Percentiles rank a stretch among this genome's conserved stretches.
phyloP scores from a whole-genome alignment of 2,329 filamentous ascomycete genomes.

The Alternaria triticimaculans region DNA sequence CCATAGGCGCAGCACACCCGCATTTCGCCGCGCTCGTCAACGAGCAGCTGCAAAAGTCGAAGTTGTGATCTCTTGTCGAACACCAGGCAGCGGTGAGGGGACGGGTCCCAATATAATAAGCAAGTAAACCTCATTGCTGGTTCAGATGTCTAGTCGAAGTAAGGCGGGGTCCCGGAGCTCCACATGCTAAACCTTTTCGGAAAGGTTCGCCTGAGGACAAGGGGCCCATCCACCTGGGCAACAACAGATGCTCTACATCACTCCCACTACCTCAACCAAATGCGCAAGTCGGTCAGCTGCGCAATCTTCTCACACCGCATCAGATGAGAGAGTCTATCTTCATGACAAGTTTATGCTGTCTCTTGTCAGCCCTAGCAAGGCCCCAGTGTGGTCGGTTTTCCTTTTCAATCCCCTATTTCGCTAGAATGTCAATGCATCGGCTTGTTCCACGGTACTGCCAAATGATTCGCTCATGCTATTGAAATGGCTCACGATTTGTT shows the following conservation, averaged over 20 bases:
- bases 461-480: not conserved
- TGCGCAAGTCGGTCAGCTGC: not conserved
- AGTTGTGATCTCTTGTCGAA: not conserved
- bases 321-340: not conserved
- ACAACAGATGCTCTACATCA: not conserved
- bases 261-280: not conserved
- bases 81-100: not conserved
- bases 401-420: not conserved
- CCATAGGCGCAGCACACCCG: not conserved
- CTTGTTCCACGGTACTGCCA: not conserved
- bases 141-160: not conserved
- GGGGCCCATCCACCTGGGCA: not conserved
- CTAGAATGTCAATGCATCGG: not conserved
- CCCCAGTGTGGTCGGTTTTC: not conserved
- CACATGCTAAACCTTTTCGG: not conserved
- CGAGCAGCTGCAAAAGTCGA: not conserved
- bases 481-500: not conserved
- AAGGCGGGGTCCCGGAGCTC: constrained; percentile 1
- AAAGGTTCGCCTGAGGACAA: not conserved
- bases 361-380: not conserved
- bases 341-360: not conserved
- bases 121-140: not conserved
- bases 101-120: not conserved
- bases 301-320: not conserved
- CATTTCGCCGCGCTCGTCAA: not conserved